These are phyloP conservation scores for Pyricularia sp. DNA, from an alignment of 2,329 filamentous ascomycete species.

Conservation along the genomic window DNA sequence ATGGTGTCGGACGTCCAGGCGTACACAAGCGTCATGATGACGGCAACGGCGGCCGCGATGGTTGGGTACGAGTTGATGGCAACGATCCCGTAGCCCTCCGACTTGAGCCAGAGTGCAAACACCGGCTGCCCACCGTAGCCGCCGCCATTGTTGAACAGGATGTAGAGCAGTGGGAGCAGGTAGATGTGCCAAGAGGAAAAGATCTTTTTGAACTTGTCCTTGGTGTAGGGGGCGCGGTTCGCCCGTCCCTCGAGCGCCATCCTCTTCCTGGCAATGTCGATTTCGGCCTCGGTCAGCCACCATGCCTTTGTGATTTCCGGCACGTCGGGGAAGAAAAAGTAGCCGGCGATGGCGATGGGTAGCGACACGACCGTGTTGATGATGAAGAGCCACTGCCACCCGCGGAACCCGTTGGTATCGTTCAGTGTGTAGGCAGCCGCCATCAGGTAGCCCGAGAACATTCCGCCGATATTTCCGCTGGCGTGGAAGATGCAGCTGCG, in stretches of 20 bases:
- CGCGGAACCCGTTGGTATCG: slow-evolving; percentile 35
- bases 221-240: slow-evolving; percentile 27
- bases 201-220: slow-evolving; percentile 47
- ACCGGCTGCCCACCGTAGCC: slow-evolving; percentile 39
- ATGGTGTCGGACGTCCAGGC: slow-evolving; percentile 58
- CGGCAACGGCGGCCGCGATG: slow-evolving; percentile 41
- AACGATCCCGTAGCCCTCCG: slow-evolving; percentile 28
- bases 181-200: slow-evolving; percentile 59
- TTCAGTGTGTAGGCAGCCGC: slow-evolving; percentile 40
- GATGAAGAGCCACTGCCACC: slow-evolving; percentile 49
- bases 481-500: slow-evolving; percentile 37
- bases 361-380: slow-evolving; percentile 48
- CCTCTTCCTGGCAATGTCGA: slow-evolving; percentile 26
- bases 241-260: slow-evolving; percentile 36
- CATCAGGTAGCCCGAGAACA: slow-evolving; percentile 49
- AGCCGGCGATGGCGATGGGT: slow-evolving; percentile 44
- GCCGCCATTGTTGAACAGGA: slow-evolving; percentile 54
- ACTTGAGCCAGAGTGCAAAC: slow-evolving; percentile 41
- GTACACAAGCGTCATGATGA: slow-evolving; percentile 51
- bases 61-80: slow-evolving; percentile 48
- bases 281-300: slow-evolving; percentile 27
- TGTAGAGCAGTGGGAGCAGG: slow-evolving; percentile 45
- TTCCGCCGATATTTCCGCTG: slow-evolving; percentile 40
- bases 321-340: slow-evolving; percentile 30
- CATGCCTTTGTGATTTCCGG: slow-evolving; percentile 28